These are phyloP conservation scores for Coniella vitis DNA, from an alignment of 2,329 filamentous ascomycete genomes.

Conservation along the genomic window DNA sequence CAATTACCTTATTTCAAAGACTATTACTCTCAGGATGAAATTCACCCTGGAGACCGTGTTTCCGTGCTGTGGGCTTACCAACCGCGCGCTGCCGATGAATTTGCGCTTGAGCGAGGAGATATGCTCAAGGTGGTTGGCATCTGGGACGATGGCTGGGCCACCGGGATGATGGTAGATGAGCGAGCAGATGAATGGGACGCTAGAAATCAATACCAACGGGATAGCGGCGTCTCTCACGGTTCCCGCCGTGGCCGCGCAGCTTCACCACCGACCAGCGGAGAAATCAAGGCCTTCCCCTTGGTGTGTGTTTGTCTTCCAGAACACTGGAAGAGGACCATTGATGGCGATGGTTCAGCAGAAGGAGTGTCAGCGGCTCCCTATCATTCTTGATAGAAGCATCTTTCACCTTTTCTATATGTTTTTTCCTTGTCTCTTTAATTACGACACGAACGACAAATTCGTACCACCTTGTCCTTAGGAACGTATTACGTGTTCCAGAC, in stretches of 20 bases:
- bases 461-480: conserved; percentile 17
- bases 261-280: conserved; percentile 62
- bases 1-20: conserved; percentile 96
- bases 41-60: conserved; percentile 84
- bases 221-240: conserved; percentile 87
- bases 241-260: conserved; percentile 51
- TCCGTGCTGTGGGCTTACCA: conserved; percentile 95
- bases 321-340: conserved; percentile 95
- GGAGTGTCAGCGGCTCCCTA: conserved; percentile 40
- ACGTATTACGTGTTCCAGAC: conserved; percentile 10
- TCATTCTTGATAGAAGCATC: conserved; percentile 14
- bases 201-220: conserved; percentile 69
- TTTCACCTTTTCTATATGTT: neutral
- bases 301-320: conserved; percentile 94
- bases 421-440: neutral
- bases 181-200: conserved; percentile 84
- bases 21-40: conserved; percentile 96
- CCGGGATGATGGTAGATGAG: conserved; percentile 76
- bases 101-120: conserved; percentile 85
- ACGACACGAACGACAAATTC: conserved; percentile 18
- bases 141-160: conserved; percentile 99
- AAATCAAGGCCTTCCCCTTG: conserved; percentile 96
- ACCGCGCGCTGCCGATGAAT: conserved; percentile 87
- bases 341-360: conserved; percentile 72
- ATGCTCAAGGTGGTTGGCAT: conserved; percentile 98